Evolutionary conservation across 805 yeast genomes (phyloP), one percentile per base, ranked within the genome.

Genomic region (Allodekkera sacchari): DNA sequence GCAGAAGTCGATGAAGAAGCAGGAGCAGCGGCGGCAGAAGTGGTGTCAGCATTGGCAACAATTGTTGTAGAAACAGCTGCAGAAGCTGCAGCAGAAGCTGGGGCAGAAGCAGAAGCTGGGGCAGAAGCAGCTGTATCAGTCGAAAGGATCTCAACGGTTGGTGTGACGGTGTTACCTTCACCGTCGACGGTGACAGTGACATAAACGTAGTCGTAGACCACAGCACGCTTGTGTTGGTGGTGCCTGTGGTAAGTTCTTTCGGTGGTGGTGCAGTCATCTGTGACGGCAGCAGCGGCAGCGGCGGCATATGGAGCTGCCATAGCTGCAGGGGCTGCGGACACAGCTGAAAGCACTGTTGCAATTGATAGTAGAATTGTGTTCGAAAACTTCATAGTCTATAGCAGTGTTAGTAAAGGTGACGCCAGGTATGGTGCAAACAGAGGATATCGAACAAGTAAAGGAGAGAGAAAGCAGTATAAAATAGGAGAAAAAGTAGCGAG

Each of bases 201-300:
- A 51, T 72, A 69, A 22, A 57, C 59, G 32, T 60, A 60, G 32
- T 59, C 62, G 31, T 62, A 57, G 17, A 64, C 79, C 41, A 66
- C 68, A 28, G 71, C 77, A 62, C 74, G 68, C 57, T 64, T 74
- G 57, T 68, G 77, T 53, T 60, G 71, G 60, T 68, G 78, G 61
- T 77, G 81, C 36, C 66, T 65, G 60, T 76, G 83, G 49, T 56
- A 53, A 17, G 44, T 16, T 20, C 33, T 52, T 11, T 47, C 55
- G 48, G 64, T 58, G 35, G 67, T 57, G 48, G 63, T 51, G 41
- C 69, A 66, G 38, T 52, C 64, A 12, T 55, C 51, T 22, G 33
- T 40, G 17, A 52, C 52, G 17, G 56, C 43, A 17, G 60, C 60
- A 12, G 57, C 58, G 38, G 71, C 72, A 27, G 55, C 37, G 25